Base-by-base conservation (phyloP, 1,284 basidiomycete species). In the Fomes fomentarius region DNA sequence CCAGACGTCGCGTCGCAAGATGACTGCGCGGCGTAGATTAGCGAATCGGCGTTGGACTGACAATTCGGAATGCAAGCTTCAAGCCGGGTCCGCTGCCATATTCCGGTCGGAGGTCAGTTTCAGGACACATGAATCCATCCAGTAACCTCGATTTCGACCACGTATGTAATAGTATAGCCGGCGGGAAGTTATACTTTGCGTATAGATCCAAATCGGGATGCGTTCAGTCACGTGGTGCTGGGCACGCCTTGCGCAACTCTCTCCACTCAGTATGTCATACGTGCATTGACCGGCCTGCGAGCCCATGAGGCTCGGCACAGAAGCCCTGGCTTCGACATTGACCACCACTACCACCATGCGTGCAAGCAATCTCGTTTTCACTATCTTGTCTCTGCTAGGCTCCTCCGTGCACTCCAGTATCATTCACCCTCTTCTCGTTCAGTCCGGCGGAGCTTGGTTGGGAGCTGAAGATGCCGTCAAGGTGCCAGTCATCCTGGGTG, bases 401-500 rank as follows among this genome's bases (percentile, higher is more conserved):
- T n/a, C 43, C 10, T 5, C 38, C 7, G 26, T 28, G 2, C 17
- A 42, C 37, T 42, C 43, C 25, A 38, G 41, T 0, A 40, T 39
- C 25, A 24, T 33, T 3, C 30, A 31, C 37, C 50, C 67, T 22
- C 49, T 72, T 45, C 55, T 48, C 47, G 63, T 71, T 50, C 71
- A 77, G 44, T 28, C 47, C 15, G 22, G 24, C 26, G 47, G 44
- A 10, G 31, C 59, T 6, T 53, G 42, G 48, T 26, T 62, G 64
- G 37, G 48, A 49, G 17, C 19, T 56, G 40, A 66, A 30, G 60
- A 69, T 40, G 71, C 74, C 59, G 67, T 76, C 63, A 84, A 82
- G 71, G 87, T 79, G 2, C 76, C 77, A 11, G 71, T 79, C 11
- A 65, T 77, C 35, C 74, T 92, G 21, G 89, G 87, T 21, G 89